Evolutionary conservation across 73 alveolate species (phyloP), one percentile per base, ranked within the genome.

Genomic region (Paramecium biaurelia): DNA sequence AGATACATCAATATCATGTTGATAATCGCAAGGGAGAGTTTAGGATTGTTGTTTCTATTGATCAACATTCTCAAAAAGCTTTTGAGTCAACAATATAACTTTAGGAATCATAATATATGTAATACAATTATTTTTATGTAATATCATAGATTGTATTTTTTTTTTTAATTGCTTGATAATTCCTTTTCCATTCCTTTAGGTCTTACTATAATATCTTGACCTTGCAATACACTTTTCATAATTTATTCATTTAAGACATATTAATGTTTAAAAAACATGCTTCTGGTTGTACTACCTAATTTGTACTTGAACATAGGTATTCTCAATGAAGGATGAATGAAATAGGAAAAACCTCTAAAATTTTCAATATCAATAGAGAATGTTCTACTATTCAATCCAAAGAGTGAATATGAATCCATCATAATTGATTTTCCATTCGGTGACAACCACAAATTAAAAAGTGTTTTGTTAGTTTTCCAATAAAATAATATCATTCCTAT

Each of bases 131-230:
- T 30, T 30, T 38, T 63, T 10, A 63, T 23, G 49, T 63, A 30
- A 30, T 63, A 26, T 72, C 63, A 72, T 72, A 72, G 38, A 12
- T 37, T 37, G 56, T 70, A 70, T 34, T 70, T 70, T 37, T 72
- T 72, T 72, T 72, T 72, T 38, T 72, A 38, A 32, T 32, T n/a
- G 59, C 32, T 72, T 2, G 63, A 72, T 20, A 37, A 42, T 42
- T 32, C 86, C 34, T 30, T 72, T 67, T 72, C 86, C 59, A 72
- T 72, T 72, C 59, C 86, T 37, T 72, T 35, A 1, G 34, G 59
- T 4, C 58, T 72, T 32, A 72, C 63, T 34, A 14, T 0, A 5
- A 72, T 34, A 14, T 72, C 86, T 32, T 72, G 10, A 7, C 86
- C 63, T 20, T 72, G 35, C 6, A 72, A 35, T 18, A 72, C 38